Percentiles rank a stretch among this genome's conserved stretches.
Conservation (phyloP, 176 grass and related monocot species). For the Oryza meridionalis region DNA sequence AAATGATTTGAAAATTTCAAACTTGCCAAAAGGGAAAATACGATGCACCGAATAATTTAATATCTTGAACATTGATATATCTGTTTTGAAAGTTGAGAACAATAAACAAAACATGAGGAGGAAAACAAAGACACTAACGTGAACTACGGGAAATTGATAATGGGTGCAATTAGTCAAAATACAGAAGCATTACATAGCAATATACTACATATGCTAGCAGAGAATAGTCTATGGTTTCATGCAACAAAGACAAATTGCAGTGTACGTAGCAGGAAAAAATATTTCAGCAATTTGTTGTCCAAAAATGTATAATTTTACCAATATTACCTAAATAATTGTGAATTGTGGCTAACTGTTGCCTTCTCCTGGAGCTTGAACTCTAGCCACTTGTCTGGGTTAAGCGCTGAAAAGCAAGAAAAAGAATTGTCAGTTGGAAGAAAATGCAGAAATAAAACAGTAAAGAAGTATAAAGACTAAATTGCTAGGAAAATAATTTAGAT, state of each 20-base stretch:
- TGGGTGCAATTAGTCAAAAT: slow-evolving; percentile 19
- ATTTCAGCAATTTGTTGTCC: neutral
- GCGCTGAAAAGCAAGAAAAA: slow-evolving; percentile 57
- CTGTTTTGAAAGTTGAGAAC: neutral
- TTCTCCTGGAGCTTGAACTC: slow-evolving; percentile 94
- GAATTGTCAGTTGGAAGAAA: neutral
- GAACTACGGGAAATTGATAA: neutral
- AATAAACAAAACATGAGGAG: neutral
- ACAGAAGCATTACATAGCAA: neutral
- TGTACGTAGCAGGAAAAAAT: slow-evolving; percentile 26
- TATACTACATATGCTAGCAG: slow-evolving; percentile 2
- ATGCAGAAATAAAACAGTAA: neutral
- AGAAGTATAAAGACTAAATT: neutral
- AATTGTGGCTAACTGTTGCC: slow-evolving; percentile 87
- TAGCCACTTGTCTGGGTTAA: slow-evolving; percentile 95
- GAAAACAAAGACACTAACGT: neutral
- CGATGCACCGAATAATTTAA: neutral
- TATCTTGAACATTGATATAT: neutral
- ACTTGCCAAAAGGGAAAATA: neutral
- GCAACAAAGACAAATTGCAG: neutral
- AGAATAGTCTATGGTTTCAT: neutral
- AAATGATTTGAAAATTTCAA: neutral
- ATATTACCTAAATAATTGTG: slow-evolving; percentile 77
- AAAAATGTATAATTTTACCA: slow-evolving; percentile 2
- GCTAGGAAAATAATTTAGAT: neutral